Conservation (phyloP, 2,329 filamentous ascomycete genomes). For the Ascochyta clinopodiicola region DNA sequence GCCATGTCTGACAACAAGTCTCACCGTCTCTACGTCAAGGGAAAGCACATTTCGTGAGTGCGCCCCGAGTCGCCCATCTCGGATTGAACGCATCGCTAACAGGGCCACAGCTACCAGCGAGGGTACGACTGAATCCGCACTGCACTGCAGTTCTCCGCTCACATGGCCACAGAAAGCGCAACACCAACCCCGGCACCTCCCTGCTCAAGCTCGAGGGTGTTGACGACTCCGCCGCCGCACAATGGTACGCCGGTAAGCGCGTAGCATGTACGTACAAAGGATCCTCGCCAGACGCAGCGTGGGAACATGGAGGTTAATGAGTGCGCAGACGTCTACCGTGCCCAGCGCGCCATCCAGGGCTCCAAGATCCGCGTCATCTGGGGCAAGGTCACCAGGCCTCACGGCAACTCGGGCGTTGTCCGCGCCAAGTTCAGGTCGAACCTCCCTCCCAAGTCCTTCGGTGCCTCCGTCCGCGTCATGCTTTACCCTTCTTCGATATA, state of each 20-base stretch:
- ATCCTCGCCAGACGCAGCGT: not conserved
- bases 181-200: constrained; percentile 85
- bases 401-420: constrained; percentile 98
- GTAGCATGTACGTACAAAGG: constrained; percentile 69
- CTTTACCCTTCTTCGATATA: constrained; percentile 98
- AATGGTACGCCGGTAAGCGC: constrained; percentile 97
- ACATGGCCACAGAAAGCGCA: constrained; percentile 69
- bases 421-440: constrained; percentile 96
- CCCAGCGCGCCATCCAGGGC: constrained; percentile 90
- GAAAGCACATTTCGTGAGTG: constrained; percentile 94
- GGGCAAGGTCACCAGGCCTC: constrained; percentile 94
- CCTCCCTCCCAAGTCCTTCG: constrained; percentile 93
- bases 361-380: constrained; percentile 98
- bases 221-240: constrained; percentile 85
- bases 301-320: constrained; percentile 18
- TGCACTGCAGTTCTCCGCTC: constrained; percentile 20
- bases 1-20: constrained; percentile 48
- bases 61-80: constrained; percentile 51
- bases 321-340: constrained; percentile 80
- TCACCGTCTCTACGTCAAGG: constrained; percentile 60
- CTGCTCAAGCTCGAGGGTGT: constrained; percentile 99
- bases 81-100: constrained; percentile 53
- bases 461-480: constrained; percentile 89
- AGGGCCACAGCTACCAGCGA: constrained; percentile 74
- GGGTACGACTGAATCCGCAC: constrained; percentile 45